Evolutionary conservation across 192 early-diverging fungal genomes (phyloP).

Genomic region (Rhizophagus sp.): DNA sequence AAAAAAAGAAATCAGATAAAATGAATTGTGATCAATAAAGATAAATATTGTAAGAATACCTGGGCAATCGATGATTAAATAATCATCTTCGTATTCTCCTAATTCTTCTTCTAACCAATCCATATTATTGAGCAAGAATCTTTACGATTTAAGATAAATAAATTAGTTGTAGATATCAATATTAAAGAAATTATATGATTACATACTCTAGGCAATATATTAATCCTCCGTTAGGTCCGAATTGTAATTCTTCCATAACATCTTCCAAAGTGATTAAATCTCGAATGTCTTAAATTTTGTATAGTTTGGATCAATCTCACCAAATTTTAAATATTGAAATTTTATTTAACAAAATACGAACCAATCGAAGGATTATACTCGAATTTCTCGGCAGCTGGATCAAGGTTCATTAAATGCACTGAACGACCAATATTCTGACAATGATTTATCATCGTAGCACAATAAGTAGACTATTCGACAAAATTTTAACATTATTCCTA

Average conservation of each 20-base stretch:
- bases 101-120: slow-evolving; percentile 98
- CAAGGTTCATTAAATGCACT: slow-evolving; percentile 94
- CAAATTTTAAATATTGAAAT: neutral
- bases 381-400: slow-evolving; percentile 96
- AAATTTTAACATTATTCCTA: neutral
- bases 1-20: neutral
- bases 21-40: neutral
- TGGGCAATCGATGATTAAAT: slow-evolving; percentile 96
- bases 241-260: slow-evolving; percentile 96
- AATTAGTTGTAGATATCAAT: neutral
- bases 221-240: slow-evolving; percentile 96
- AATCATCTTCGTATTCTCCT: slow-evolving; percentile 91
- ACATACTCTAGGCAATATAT: slow-evolving; percentile 93
- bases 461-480: slow-evolving; percentile 78
- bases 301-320: neutral
- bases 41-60: slow-evolving; percentile 29
- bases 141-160: slow-evolving; percentile 15
- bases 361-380: slow-evolving; percentile 88
- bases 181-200: neutral
- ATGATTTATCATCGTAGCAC: slow-evolving; percentile 93
- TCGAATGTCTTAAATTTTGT: slow-evolving; percentile 69
- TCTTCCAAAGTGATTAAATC: slow-evolving; percentile 98
- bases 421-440: slow-evolving; percentile 79
- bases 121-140: slow-evolving; percentile 89
- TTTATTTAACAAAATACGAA: slow-evolving; percentile 30